phyloP scores from a whole-genome alignment of 2,329 filamentous ascomycete species.

The Grosmannia huntii region DNA sequence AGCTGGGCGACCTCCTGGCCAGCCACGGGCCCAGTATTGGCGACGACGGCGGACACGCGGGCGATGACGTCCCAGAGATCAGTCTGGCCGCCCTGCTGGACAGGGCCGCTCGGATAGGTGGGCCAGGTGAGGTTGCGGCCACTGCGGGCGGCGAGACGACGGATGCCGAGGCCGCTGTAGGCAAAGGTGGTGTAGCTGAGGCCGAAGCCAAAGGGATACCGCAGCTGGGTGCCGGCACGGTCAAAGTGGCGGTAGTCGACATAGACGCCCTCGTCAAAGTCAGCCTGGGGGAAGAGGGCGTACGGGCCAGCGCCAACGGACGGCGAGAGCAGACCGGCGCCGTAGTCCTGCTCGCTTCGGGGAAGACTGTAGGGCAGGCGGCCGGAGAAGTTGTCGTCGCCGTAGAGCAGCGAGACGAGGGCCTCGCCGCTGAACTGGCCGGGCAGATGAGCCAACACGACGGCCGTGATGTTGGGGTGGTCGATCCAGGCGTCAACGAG shows the following conservation, averaged over 20 bases:
- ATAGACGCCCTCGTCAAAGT: slow-evolving; percentile 36
- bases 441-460: slow-evolving; percentile 49
- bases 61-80: slow-evolving; percentile 28
- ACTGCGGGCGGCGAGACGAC: not conserved
- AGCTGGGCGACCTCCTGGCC: slow-evolving; percentile 32
- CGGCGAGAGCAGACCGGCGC: slow-evolving; percentile 20
- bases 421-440: slow-evolving; percentile 47
- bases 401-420: slow-evolving; percentile 42
- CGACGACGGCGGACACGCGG: slow-evolving; percentile 22
- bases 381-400: slow-evolving; percentile 41
- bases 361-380: slow-evolving; percentile 46
- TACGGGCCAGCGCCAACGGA: slow-evolving; percentile 34
- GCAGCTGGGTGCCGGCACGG: slow-evolving; percentile 28
- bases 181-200: slow-evolving; percentile 42
- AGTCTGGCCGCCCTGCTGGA: slow-evolving; percentile 52
- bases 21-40: slow-evolving; percentile 29
- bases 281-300: slow-evolving; percentile 31
- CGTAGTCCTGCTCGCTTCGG: slow-evolving; percentile 39
- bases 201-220: slow-evolving; percentile 43
- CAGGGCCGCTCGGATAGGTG: slow-evolving; percentile 36
- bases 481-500: slow-evolving; percentile 48
- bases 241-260: slow-evolving; percentile 45
- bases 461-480: slow-evolving; percentile 47
- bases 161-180: slow-evolving; percentile 62
- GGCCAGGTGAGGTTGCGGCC: slow-evolving; percentile 34